These are phyloP conservation scores for Casuarina glauca DNA, from an alignment of 306 rosid species.

Conservation along the genomic window DNA sequence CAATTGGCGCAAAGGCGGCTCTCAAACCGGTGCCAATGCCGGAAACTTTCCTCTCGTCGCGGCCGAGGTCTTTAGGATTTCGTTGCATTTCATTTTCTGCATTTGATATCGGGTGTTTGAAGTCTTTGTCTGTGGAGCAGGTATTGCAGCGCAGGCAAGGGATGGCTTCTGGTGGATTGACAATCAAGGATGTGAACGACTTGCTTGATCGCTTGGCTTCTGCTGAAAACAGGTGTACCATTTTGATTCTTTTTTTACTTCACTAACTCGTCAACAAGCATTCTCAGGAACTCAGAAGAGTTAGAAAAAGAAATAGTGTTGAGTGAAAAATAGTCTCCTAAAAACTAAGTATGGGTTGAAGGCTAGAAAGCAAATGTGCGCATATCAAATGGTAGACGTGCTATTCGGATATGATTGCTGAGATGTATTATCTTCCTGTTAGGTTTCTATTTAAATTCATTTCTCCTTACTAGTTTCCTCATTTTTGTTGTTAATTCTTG, in stretches of 20 bases:
- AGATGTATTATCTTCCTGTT: background rate
- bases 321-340: too few relatives aligned
- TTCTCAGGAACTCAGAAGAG: background rate
- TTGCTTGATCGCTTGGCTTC: constrained; percentile 79
- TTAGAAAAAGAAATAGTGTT: too few relatives aligned
- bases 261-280: background rate
- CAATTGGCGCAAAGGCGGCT: constrained; percentile 93
- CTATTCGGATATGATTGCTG: background rate
- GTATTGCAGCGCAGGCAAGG: constrained; percentile 87
- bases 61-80: constrained; percentile 50
- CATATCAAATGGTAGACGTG: too few relatives aligned
- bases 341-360: too few relatives aligned
- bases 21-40: constrained; percentile 62
- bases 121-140: constrained; percentile 34
- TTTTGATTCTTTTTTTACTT: constrained; percentile 11
- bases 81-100: background rate
- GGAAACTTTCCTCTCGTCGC: constrained; percentile 87
- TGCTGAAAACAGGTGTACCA: constrained; percentile 61
- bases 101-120: background rate
- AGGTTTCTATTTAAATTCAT: too few relatives aligned
- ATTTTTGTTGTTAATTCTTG: too few relatives aligned
- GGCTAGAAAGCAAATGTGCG: background rate
- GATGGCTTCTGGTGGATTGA: constrained; percentile 70
- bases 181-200: constrained; percentile 73
- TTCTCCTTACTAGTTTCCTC: too few relatives aligned